Evolutionary conservation across 2,329 filamentous ascomycete genomes (phyloP).

Genomic region (Chlorencoelia australis): DNA sequence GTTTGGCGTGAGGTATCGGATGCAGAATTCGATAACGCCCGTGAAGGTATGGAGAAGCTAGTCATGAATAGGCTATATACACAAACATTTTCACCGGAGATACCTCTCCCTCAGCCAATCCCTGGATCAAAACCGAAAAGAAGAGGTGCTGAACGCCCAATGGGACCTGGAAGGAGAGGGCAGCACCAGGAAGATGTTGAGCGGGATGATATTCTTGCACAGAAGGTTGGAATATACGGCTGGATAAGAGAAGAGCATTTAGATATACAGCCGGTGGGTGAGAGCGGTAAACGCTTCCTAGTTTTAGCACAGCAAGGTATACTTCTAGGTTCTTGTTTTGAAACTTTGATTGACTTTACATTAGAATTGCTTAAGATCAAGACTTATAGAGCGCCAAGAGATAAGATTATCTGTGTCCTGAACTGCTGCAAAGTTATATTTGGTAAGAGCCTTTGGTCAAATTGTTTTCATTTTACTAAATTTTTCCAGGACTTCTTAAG

Average conservation of each 20-base stretch:
- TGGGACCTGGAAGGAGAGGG: conserved; percentile 76
- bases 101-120: conserved; percentile 67
- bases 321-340: too few relatives aligned
- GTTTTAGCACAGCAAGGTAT: conserved; percentile 77
- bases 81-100: conserved; percentile 93
- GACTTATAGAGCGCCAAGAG: conserved; percentile 88
- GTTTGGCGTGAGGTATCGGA: conserved; percentile 95
- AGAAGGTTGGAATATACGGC: conserved; percentile 94
- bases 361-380: conserved; percentile 90
- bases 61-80: conserved; percentile 97
- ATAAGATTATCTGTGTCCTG: conserved; percentile 96
- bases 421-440: conserved; percentile 99
- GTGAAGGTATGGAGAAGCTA: conserved; percentile 98
- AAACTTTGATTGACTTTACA: conserved; percentile 17
- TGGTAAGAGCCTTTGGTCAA: conserved; percentile 41
- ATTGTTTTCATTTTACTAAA: conserved; percentile 14
- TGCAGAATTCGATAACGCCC: conserved; percentile 94
- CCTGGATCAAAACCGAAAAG: conserved; percentile 58
- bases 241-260: conserved; percentile 92
- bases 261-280: conserved; percentile 76
- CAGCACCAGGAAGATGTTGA: conserved; percentile 98
- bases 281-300: conserved; percentile 81
- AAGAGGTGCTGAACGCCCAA: conserved; percentile 55
- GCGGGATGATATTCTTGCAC: conserved; percentile 85
- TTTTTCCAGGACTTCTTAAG: conserved; percentile 60